Base-by-base conservation (phyloP, 1,284 basidiomycete genomes). In the Tilletia indica region DNA sequence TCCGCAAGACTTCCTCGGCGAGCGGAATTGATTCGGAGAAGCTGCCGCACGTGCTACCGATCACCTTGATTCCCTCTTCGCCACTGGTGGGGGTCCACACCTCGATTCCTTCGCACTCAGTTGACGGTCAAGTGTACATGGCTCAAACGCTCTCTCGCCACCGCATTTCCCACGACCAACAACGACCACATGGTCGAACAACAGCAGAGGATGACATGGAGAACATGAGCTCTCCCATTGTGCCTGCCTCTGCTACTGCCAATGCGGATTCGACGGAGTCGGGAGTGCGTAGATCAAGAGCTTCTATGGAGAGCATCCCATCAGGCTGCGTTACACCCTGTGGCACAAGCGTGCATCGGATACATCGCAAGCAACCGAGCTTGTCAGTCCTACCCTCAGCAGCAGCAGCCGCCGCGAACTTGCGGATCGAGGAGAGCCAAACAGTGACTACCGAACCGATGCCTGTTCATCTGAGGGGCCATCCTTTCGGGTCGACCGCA, bases 401-500 rank as follows among this genome's bases (percentile, higher is more conserved):
- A 38, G 58, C 58, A 8, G 58, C 58, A 8, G 58, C 58, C 1
- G 58, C 58, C 11, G 58, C 58, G 25, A 34, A 34, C 31, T 68
- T 77, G 49, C 69, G 68, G 51, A 73, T 77, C 21, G 64, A 67
- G 11, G 71, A 75, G 61, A 72, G 75, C 63, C 70, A 68, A 14
- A 73, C 70, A 1, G 56, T 77, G 9, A 64, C 66, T 31, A 34
- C 38, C 25, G 74, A 77, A 47, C 68, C 71, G n/a, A 77, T 48
- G 66, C 45, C 0, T 73, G 72, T 54, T 6, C 16, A 45, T 45
- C 42, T 45, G 6, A 8, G 6, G 42, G 42, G 42, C 42, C 25
- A 31, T 31, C 25, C 25, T 31, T 45, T 45, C 3, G 42, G 42
- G 9, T 45, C 42, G 14, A 45, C 42, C 51, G n/a, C 51, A 19